Base-by-base conservation (phyloP, 257 asterid genomes). In the Ehretia macrophylla region DNA sequence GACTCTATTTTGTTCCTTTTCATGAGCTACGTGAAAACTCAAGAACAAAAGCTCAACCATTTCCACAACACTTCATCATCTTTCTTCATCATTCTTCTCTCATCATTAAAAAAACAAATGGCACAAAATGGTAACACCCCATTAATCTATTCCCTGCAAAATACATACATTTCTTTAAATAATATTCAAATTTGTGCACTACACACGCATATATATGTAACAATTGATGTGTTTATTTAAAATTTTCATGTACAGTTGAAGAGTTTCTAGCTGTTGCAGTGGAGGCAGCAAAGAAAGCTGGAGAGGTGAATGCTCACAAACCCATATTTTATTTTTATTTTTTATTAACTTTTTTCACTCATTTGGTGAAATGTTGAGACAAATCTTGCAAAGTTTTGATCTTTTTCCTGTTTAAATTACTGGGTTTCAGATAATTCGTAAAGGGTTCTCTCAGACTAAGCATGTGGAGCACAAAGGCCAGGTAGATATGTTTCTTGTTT, bases 381-480 rank as follows among this genome's bases (percentile, higher is more conserved):
- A 58, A 59, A 51, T 38, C 53, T 59, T 51, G n/a, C n/a, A 12
- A n/a, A 32, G 27, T 53, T 54, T 64, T 64, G 48, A 55, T 59
- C 39, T 44, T 56, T 27, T 21, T 11, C 32, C 50, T 47, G 35
- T 11, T 20, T 70, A 16, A 38, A 44, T 65, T 64, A n/a, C 51
- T 56, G 75, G 56, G 18, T 68, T 63, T 56, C 78, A 88, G 96
- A 42, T 88, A 56, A 88, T 88, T 63, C 93, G 90, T 2, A 37
- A 58, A 35, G 95, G 85, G 44, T 88, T 88, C 67, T 70, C 83
- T 60, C 64, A 76, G 84, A 81, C 78, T 32, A 88, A 85, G 85
- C 69, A 57, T 27, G 90, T 88, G 57, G 93, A 88, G 83, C 96
- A 88, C 70, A 88, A 88, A 75, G 93, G 96, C 70, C 48, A 19